Percentiles rank a stretch among this genome's conserved stretches.
phyloP scores from a whole-genome alignment of 345 rosid species.

The Anacardium occidentale region DNA sequence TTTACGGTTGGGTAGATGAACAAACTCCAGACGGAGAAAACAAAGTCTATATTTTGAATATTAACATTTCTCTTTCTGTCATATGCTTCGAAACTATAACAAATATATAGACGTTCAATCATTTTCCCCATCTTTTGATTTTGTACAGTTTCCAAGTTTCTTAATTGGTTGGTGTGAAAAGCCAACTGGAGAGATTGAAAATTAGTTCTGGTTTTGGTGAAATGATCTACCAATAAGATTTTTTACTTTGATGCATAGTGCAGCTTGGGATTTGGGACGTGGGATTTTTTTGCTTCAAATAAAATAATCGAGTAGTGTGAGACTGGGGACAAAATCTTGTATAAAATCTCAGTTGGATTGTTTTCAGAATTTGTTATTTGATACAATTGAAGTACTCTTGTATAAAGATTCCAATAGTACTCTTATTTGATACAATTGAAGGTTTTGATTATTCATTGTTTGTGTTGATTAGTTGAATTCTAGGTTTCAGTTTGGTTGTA shows the following conservation, averaged over 20 bases:
- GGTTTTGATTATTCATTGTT: conserved; percentile 16
- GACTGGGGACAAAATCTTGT: conserved; percentile 9
- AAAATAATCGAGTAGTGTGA: conserved; percentile 10
- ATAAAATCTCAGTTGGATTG: conserved; percentile 26
- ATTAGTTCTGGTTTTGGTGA: conserved; percentile 42
- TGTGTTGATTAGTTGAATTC: conserved; percentile 16
- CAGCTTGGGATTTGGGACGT: conserved; percentile 20
- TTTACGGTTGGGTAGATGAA: conserved; percentile 54
- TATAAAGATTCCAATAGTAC: background rate
- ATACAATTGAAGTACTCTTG: no score
- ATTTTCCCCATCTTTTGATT: background rate
- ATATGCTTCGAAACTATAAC: conserved; percentile 4
- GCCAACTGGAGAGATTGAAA: conserved; percentile 19
- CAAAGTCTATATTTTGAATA: conserved; percentile 21
- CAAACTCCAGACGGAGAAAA: conserved; percentile 50
- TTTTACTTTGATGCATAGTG: conserved; percentile 21
- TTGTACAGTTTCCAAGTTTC: conserved; percentile 7
- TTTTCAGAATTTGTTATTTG: conserved; percentile 9
- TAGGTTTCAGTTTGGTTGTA: conserved; percentile 9
- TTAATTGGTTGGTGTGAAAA: conserved; percentile 35
- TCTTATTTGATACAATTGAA: background rate
- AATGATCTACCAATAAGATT: conserved; percentile 39
- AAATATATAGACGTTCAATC: background rate
- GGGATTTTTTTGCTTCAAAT: background rate
- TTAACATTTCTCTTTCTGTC: conserved; percentile 13